These are phyloP conservation scores for Globisporangium paroecandrum DNA, from an alignment of 352 stramenopile genomes.

Conservation along the genomic window DNA sequence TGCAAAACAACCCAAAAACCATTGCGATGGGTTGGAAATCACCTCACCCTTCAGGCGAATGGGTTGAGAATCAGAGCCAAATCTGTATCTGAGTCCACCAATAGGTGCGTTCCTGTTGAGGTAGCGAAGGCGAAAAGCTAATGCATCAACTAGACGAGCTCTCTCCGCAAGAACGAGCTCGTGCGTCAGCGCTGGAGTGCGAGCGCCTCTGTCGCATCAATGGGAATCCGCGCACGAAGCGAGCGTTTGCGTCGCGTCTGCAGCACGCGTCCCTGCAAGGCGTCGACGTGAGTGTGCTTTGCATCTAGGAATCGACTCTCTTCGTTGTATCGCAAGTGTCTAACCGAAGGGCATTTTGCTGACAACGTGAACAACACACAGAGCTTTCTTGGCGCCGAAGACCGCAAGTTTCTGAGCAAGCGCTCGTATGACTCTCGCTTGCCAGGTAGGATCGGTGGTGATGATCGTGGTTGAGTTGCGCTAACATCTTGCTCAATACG, in stretches of 20 bases:
- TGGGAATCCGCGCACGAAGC: slow-evolving; percentile 33
- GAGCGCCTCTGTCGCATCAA: slow-evolving; percentile 36
- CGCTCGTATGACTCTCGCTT: slow-evolving; percentile 25
- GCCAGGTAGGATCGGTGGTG: slow-evolving; percentile 4
- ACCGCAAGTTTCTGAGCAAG: slow-evolving; percentile 46
- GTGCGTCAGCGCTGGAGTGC: slow-evolving; percentile 29
- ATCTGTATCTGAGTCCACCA: no score
- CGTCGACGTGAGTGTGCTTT: slow-evolving; percentile 12
- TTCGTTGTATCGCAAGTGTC: no score
- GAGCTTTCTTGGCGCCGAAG: slow-evolving; percentile 43
- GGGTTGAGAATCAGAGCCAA: no score
- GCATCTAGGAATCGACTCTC: background rate
- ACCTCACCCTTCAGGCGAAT: no score
- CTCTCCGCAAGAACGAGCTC: slow-evolving; percentile 25
- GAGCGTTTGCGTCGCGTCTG: slow-evolving; percentile 30
- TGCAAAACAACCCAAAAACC: no score
- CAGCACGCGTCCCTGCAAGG: slow-evolving; percentile 14
- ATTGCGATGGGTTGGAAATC: no score
- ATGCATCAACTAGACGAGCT: slow-evolving; percentile 30
- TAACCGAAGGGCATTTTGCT: background rate
- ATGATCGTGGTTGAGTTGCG: no score
- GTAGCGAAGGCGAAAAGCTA: background rate
- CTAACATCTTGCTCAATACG: no score
- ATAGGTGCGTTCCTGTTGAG: no score
- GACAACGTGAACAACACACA: slow-evolving; percentile 10